Percentiles rank a stretch among this genome's conserved stretches.
Conservation (phyloP, 2,329 filamentous ascomycete genomes). For the Pseudogymnoascus sp. region DNA sequence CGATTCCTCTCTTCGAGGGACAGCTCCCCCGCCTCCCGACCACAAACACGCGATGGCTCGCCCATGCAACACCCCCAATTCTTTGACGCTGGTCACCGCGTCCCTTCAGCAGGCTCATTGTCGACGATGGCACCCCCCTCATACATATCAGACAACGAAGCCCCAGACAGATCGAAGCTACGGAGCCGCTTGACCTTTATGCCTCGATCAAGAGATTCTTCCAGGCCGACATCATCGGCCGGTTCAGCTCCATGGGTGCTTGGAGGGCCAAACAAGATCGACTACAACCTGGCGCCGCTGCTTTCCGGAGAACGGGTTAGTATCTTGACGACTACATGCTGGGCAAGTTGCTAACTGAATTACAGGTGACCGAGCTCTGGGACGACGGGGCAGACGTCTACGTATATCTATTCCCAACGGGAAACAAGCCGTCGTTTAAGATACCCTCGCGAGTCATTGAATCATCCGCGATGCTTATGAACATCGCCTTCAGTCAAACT, state of each 20-base stretch:
- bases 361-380: conserved; percentile 59
- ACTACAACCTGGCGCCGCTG: conserved; percentile 50
- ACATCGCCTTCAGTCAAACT: conserved; percentile 14
- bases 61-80: background rate
- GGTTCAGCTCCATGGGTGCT: conserved; percentile 45
- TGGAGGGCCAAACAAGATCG: conserved; percentile 42
- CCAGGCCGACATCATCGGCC: conserved; percentile 16
- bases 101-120: background rate
- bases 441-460: conserved; percentile 47
- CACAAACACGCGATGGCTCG: background rate
- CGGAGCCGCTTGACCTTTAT: conserved; percentile 1
- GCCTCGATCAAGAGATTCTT: conserved; percentile 13
- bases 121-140: background rate
- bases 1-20: background rate
- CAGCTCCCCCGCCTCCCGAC: background rate
- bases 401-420: conserved; percentile 50
- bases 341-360: conserved; percentile 13
- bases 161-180: background rate
- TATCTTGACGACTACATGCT: background rate
- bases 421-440: conserved; percentile 52
- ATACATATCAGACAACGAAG: background rate
- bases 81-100: background rate
- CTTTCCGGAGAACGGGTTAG: conserved; percentile 48
- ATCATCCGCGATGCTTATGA: conserved; percentile 35
- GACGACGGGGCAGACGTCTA: conserved; percentile 51